Evolutionary conservation across 2,329 filamentous ascomycete species (phyloP), one percentile per base, ranked within the genome.

Genomic region (Fusarium torulosum): DNA sequence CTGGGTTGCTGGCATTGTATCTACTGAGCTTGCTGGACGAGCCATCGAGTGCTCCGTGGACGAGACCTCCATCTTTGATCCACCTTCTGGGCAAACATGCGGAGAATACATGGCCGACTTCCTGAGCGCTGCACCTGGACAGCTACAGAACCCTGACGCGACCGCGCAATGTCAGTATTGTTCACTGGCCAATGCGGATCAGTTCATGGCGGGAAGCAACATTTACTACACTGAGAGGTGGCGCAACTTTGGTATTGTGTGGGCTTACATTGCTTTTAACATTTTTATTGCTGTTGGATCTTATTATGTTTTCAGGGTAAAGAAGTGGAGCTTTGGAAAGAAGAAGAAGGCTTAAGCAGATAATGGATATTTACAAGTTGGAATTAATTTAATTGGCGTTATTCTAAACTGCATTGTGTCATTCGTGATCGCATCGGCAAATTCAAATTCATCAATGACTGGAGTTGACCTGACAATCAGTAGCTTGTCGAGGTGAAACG

Each of bases 51-150:
- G 88, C 72, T 79, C 82, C 0, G 53, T 75, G 0, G 74, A 77
- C 3, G 91, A 93, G 75, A 83, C 84, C 0, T 86, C 88, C 1
- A 77, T 83, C 35, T 92, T 93, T 79, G 79, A 88, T 59, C 84
- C 88, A 0, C 90, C 90, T 0, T 75, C 81, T 0, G 86, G 85
- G 10, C 61, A 63, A 38, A 69, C 66, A 7, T 69, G 66, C 15
- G 66, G 66, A 4, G 45, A 60, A n/a, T 93, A 92, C 75, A 85
- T 90, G 1, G 80, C 79, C 1, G 78, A 81, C 15, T 91, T 59
- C 86, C 70, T 81, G 31, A 72, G 76, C 2, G 21, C 17, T 25
- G 76, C 82, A 3, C 81, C 70, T 0, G 66, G 66, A 10, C 53
- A 25, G 37, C 40, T 69, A 0, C 66, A 66, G n/a, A 69, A 69